Evolutionary conservation across 345 rosid species (phyloP).

Genomic region (Syzygium jambos): DNA sequence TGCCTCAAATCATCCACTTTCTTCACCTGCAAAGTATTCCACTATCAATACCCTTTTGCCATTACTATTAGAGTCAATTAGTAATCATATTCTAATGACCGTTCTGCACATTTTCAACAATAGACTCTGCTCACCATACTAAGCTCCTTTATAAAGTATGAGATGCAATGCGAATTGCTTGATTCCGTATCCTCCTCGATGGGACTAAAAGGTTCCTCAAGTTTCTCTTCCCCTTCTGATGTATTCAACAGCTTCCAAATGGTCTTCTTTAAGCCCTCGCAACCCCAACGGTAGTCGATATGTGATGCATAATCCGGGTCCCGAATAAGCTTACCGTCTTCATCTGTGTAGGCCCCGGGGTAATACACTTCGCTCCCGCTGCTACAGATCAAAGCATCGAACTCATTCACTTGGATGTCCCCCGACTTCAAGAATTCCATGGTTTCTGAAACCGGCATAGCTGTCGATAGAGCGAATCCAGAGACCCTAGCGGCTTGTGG

Average conservation of each 20-base stretch:
- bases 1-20: conserved; percentile 84
- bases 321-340: conserved; percentile 57
- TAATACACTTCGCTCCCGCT: conserved; percentile 93
- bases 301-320: conserved; percentile 89
- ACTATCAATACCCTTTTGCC: neutral
- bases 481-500: conserved; percentile 45
- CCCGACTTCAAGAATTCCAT: conserved; percentile 45
- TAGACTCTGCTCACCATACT: conserved; percentile 37
- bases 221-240: conserved; percentile 38
- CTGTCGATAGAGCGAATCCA: conserved; percentile 79
- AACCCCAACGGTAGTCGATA: conserved; percentile 88
- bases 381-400: conserved; percentile 86
- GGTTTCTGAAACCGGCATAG: conserved; percentile 68
- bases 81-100: neutral
- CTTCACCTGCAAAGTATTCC: conserved; percentile 42
- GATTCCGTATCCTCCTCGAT: conserved; percentile 55
- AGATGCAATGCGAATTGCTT: conserved; percentile 63
- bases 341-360: conserved; percentile 54
- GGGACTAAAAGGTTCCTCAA: conserved; percentile 26
- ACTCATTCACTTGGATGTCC: conserved; percentile 61
- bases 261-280: conserved; percentile 80
- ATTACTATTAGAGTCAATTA: neutral
- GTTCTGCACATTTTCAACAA: neutral
- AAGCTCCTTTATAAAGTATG: conserved; percentile 56
- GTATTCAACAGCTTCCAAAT: conserved; percentile 79